These are phyloP conservation scores for Arctium minus DNA, from an alignment of 129 eudicot genomes.

Conservation along the genomic window DNA sequence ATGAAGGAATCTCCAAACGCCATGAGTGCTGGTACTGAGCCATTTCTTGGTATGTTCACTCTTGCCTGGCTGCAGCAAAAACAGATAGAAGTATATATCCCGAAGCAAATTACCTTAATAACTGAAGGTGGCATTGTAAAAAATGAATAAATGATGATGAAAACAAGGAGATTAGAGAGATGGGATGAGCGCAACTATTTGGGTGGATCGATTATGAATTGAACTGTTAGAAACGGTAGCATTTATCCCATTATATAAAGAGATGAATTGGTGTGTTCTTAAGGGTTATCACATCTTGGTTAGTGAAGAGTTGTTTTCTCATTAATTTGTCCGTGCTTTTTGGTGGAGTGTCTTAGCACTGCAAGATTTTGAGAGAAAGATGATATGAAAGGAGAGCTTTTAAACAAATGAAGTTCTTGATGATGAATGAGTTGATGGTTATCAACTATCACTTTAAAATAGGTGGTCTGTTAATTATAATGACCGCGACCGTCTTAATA, in stretches of 20 bases:
- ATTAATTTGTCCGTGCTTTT: not conserved
- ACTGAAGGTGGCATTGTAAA: not conserved
- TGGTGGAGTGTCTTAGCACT: not conserved
- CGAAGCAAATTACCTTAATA: not conserved
- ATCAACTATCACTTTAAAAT: no score
- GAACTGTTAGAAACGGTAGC: not conserved
- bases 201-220: not conserved
- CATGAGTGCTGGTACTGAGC: constrained; percentile 37
- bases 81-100: not conserved
- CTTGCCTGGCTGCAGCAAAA: constrained; percentile 3
- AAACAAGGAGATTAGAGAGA: not conserved
- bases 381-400: no score
- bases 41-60: constrained; percentile 25
- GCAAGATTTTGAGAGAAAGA: no score
- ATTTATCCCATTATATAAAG: not conserved
- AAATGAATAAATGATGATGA: not conserved
- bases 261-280: not conserved
- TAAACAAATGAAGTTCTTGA: no score
- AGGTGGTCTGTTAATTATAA: not conserved
- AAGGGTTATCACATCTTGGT: not conserved
- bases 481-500: not conserved
- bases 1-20: constrained; percentile 62
- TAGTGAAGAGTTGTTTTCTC: not conserved
- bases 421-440: no score
- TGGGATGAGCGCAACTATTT: not conserved